Evolutionary conservation across 2,329 filamentous ascomycete genomes (phyloP).

Genomic region (Amauroascus niger): DNA sequence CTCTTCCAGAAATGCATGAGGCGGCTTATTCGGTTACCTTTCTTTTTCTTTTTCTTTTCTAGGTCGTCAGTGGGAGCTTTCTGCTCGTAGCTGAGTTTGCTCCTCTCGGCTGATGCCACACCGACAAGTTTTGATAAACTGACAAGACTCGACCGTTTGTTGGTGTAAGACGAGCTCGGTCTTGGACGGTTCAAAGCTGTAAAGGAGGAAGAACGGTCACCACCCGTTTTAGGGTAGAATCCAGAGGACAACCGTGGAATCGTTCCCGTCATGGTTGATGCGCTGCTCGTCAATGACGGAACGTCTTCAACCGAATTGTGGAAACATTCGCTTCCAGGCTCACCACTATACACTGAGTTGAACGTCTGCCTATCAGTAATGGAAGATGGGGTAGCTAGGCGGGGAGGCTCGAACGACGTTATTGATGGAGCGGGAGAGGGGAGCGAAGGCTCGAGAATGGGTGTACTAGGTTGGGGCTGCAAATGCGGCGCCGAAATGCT

Average conservation of each 20-base stretch:
- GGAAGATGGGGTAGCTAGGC: conserved; percentile 33
- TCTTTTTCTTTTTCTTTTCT: conserved; percentile 36
- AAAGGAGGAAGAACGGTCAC: conserved; percentile 39
- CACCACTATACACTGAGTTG: conserved; percentile 22
- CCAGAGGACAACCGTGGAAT: conserved; percentile 37
- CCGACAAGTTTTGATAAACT: conserved; percentile 41
- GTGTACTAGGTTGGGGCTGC: conserved; percentile 31
- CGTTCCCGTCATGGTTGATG: conserved; percentile 39
- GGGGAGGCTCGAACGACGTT: conserved; percentile 35
- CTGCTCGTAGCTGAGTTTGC: conserved; percentile 38
- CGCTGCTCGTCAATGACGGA: conserved; percentile 42
- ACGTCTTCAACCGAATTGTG: conserved; percentile 42
- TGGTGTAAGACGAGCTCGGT: conserved; percentile 32
- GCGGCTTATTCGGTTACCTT: conserved; percentile 38
- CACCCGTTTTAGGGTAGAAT: conserved; percentile 32
- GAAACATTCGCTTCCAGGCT: conserved; percentile 31
- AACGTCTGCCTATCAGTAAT: conserved; percentile 35
- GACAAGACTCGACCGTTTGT: conserved; percentile 41
- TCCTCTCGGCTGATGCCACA: conserved; percentile 36
- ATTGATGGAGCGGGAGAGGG: conserved; percentile 39
- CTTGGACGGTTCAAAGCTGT: conserved; percentile 33
- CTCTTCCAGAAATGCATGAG: conserved; percentile 43
- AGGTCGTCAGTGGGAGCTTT: conserved; percentile 34
- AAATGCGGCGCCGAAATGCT: conserved; percentile 29
- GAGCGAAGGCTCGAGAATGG: conserved; percentile 34